Conservation (phyloP, 2,329 filamentous ascomycete genomes). For the Reticulascus tulasneorum region DNA sequence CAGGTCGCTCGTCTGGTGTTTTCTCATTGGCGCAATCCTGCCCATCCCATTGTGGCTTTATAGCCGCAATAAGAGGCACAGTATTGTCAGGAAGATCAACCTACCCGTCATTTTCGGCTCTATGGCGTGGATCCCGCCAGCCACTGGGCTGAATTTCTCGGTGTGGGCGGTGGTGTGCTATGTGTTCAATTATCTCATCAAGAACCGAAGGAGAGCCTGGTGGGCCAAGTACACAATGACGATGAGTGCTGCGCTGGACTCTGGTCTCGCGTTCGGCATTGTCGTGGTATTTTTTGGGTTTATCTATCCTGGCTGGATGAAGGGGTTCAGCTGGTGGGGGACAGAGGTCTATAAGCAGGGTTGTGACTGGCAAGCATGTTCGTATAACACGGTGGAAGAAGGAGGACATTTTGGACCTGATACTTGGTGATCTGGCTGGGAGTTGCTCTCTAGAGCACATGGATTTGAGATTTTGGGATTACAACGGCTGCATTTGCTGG, state of each 20-base stretch:
- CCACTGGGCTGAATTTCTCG: conserved; percentile 81
- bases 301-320: conserved; percentile 74
- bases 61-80: conserved; percentile 53
- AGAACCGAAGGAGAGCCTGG: conserved; percentile 67
- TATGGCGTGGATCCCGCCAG: conserved; percentile 82
- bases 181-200: conserved; percentile 75
- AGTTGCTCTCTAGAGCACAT: too few relatives aligned
- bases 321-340: conserved; percentile 79
- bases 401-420: conserved; percentile 65
- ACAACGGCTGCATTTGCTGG: too few relatives aligned
- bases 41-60: conserved; percentile 74
- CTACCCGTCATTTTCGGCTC: conserved; percentile 80
- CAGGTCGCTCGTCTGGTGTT: conserved; percentile 74
- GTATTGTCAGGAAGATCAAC: conserved; percentile 71
- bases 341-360: conserved; percentile 81
- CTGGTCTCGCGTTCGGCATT: conserved; percentile 75
- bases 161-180: conserved; percentile 85
- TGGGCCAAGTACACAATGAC: conserved; percentile 94
- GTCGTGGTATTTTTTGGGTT: conserved; percentile 83
- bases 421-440: conserved; percentile 40
- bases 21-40: conserved; percentile 69
- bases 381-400: conserved; percentile 60
- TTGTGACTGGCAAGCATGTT: conserved; percentile 79
- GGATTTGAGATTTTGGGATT: too few relatives aligned
- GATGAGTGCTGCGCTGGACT: conserved; percentile 76